Conservation (phyloP, 2,329 filamentous ascomycete species). For the Arachnopeziza araneosa region DNA sequence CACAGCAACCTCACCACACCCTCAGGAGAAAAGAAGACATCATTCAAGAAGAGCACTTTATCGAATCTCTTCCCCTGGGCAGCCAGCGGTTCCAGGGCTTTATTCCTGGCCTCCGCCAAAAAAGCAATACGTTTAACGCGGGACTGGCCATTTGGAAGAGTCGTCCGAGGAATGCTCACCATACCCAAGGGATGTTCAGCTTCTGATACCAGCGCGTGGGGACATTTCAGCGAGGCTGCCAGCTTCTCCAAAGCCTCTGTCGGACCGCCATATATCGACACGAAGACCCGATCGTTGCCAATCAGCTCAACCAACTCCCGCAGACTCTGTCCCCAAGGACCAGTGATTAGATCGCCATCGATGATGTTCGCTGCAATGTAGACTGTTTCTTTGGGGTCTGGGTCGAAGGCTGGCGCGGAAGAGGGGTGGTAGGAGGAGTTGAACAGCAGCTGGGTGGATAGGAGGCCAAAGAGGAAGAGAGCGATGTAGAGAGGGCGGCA, state of each 20-base stretch:
- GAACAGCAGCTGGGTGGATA: slow-evolving; percentile 27
- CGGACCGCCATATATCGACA: slow-evolving; percentile 65
- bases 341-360: slow-evolving; percentile 57
- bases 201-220: slow-evolving; percentile 52
- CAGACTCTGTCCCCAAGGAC: slow-evolving; percentile 58
- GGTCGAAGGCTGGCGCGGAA: slow-evolving; percentile 2
- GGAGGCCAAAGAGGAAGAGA: slow-evolving; percentile 16
- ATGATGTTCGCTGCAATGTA: slow-evolving; percentile 70
- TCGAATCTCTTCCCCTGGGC: slow-evolving; percentile 50
- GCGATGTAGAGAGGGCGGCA: slow-evolving; percentile 24
- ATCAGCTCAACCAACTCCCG: slow-evolving; percentile 58
- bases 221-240: slow-evolving; percentile 40
- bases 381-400: slow-evolving; percentile 50
- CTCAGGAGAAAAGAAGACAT: slow-evolving; percentile 48
- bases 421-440: slow-evolving; percentile 40
- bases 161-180: slow-evolving; percentile 51
- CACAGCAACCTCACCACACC: slow-evolving; percentile 57
- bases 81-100: slow-evolving; percentile 59
- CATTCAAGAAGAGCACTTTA: slow-evolving; percentile 61
- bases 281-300: slow-evolving; percentile 60
- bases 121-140: slow-evolving; percentile 70
- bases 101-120: slow-evolving; percentile 67
- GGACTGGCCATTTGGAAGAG: slow-evolving; percentile 54
- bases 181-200: slow-evolving; percentile 47
- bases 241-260: slow-evolving; percentile 49